Percentiles rank a stretch among this genome's conserved stretches.
These are phyloP conservation scores for Cercospora sp. DNA, from an alignment of 2,329 filamentous ascomycete genomes.

Conservation along the genomic window DNA sequence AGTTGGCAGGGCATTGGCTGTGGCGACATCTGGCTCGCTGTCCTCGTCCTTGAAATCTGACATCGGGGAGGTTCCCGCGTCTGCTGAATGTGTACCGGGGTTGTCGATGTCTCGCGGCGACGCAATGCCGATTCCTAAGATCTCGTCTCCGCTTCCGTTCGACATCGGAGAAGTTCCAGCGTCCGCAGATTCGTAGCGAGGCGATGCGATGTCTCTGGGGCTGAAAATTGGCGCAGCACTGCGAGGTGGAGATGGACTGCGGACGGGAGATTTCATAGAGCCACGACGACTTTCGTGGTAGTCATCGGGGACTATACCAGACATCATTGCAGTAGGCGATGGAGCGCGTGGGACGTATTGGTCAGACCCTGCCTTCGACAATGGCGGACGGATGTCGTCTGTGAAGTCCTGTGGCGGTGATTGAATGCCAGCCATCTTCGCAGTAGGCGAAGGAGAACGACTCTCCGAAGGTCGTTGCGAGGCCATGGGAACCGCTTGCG, in stretches of 20 bases:
- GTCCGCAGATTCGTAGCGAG: slow-evolving; percentile 10
- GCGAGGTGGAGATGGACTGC: slow-evolving; percentile 7
- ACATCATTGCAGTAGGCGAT: slow-evolving; percentile 19
- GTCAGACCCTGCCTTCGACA: slow-evolving; percentile 15
- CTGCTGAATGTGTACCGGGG: slow-evolving; percentile 11
- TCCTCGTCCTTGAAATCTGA: slow-evolving; percentile 9
- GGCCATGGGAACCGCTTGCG: slow-evolving; percentile 18
- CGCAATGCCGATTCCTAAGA: slow-evolving; percentile 5
- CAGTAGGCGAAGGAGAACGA: slow-evolving; percentile 7
- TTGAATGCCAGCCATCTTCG: slow-evolving; percentile 11
- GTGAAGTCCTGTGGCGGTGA: neutral
- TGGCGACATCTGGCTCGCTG: slow-evolving; percentile 6
- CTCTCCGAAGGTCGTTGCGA: neutral
- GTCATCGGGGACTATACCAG: slow-evolving; percentile 18
- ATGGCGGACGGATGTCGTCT: slow-evolving; percentile 9
- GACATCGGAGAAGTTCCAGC: slow-evolving; percentile 16
- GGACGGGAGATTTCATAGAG: slow-evolving; percentile 7
- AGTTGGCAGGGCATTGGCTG: slow-evolving; percentile 3
- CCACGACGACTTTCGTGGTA: slow-evolving; percentile 8
- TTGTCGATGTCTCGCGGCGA: slow-evolving; percentile 13
- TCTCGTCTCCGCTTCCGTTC: slow-evolving; percentile 5
- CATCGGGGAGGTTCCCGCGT: slow-evolving; percentile 16
- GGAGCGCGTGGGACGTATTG: slow-evolving; percentile 13
- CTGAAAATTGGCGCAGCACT: slow-evolving; percentile 9
- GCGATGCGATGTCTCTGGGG: slow-evolving; percentile 4